Base-by-base conservation (phyloP, 441 rosid species). In the Hura crepitans region DNA sequence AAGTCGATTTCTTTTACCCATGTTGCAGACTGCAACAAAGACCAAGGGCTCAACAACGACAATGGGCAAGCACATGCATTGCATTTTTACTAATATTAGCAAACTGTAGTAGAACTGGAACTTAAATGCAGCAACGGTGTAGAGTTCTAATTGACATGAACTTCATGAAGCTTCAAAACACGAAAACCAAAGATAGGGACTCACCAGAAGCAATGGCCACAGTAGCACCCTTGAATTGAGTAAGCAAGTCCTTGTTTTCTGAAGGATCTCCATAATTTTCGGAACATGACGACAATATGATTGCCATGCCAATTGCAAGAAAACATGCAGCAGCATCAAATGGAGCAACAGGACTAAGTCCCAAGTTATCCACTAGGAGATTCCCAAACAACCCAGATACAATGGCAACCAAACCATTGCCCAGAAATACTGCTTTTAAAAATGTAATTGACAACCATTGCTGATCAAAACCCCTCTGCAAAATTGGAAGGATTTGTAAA, bases 291-390 rank as follows among this genome's bases (percentile, higher is more conserved):
- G 97, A 92, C 45, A 95, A 53, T 30, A 95, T 95, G 75, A 95
- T 72, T 43, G 93, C 93, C 99, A 92, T 85, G 35, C 99, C 97
- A 55, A 95, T 88, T 25, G 97, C 93, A 63, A 95, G 91, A 82
- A 95, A 89, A 82, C 97, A 90, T 53, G 97, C 89, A n/a, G 97
- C 97, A 60, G 98, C 99, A 81, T 95, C 97, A 75, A 92, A 95
- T 43, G 99, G 97, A 68, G 99, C 96, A 69, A 92, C 99, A 47
- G 97, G 97, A 30, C 99, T 97, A 12, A 95, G 88, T 47, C 90
- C 71, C 42, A 95, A 63, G 23, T 91, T 72, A 69, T 87, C 97
- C 5, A 95, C 99, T 37, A 95, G 91, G 68, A 83, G 55, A 80
- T 95, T 95, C 25, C 99, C 99, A 59, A 92, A 90, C 81, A 95